A percentile compares a stretch with the other conserved stretches of the same genome.
Conservation (phyloP, 2,329 filamentous ascomycete species). For the Curvularia sp. region DNA sequence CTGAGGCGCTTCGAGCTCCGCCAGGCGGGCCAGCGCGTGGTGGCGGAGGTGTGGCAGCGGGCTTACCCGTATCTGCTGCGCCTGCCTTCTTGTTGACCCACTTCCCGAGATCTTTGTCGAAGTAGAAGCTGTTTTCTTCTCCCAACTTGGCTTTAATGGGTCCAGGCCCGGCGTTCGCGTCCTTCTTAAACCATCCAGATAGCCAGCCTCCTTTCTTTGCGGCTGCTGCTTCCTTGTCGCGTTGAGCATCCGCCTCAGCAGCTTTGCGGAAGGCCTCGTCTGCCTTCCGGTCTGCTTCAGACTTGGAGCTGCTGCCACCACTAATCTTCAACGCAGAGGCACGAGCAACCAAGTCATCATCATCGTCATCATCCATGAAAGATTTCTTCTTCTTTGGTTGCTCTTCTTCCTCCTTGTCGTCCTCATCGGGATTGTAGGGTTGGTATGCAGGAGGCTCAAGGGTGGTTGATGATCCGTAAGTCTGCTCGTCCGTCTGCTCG, state of each 20-base stretch:
- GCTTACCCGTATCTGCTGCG: constrained; percentile 64
- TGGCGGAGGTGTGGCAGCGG: constrained; percentile 74
- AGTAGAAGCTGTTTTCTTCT: constrained; percentile 91
- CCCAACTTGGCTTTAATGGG: constrained; percentile 93
- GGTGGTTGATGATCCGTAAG: constrained; percentile 36
- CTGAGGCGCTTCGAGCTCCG: constrained; percentile 58
- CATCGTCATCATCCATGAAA: constrained; percentile 83
- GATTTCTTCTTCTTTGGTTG: constrained; percentile 68
- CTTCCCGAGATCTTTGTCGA: constrained; percentile 93
- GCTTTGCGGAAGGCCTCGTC: constrained; percentile 86
- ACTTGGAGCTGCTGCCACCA: constrained; percentile 29
- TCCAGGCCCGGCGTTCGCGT: constrained; percentile 66
- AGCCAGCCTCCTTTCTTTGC: constrained; percentile 76
- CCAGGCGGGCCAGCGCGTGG: constrained; percentile 65
- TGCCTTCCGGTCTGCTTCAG: constrained; percentile 71
- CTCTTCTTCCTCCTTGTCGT: constrained; percentile 56
- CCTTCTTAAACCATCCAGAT: constrained; percentile 81
- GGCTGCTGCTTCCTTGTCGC: constrained; percentile 53
- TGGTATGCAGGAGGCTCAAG: constrained; percentile 52
- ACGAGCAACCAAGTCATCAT: constrained; percentile 66
- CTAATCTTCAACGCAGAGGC: constrained; percentile 59
- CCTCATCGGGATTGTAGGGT: constrained; percentile 60
- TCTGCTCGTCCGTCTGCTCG: constrained; percentile 22
- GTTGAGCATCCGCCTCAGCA: constrained; percentile 74
- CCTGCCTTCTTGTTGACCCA: constrained; percentile 97